Evolutionary conservation across 768 basidiomycete species (phyloP).

Genomic region (Lyophyllum shimeji): DNA sequence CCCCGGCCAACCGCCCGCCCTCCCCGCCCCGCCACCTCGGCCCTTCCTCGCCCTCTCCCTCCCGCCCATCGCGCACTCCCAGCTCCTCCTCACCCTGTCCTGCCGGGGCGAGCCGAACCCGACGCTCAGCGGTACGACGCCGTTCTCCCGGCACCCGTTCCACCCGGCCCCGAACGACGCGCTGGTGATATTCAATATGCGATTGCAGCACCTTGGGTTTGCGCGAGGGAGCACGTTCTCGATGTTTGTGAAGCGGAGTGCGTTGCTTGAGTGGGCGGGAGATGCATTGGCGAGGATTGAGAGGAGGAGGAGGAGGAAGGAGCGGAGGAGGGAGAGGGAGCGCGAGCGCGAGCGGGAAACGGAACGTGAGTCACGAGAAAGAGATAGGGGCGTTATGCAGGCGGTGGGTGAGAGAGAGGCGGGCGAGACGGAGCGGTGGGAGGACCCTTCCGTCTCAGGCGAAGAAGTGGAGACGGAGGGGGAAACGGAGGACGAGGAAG

Average conservation of each 20-base stretch:
- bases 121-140: background rate
- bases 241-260: slow-evolving; percentile 35
- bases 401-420: no score
- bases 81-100: background rate
- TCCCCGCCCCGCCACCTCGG: background rate
- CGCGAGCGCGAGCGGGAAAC: no score
- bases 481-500: background rate
- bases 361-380: no score
- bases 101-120: slow-evolving; percentile 19
- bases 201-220: background rate
- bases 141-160: slow-evolving; percentile 3
- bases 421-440: no score
- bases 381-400: no score
- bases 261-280: slow-evolving; percentile 16
- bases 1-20: background rate
- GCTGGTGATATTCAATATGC: slow-evolving; percentile 10
- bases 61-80: background rate
- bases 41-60: slow-evolving; percentile 8
- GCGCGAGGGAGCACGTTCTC: slow-evolving; percentile 14
- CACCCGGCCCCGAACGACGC: slow-evolving; percentile 5
- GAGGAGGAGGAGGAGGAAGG: background rate
- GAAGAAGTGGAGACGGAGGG: no score
- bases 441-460: no score
- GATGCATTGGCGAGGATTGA: background rate
- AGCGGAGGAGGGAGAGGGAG: background rate